Base-by-base conservation (phyloP, 1,284 basidiomycete genomes). In the Rhodotorula sp. region DNA sequence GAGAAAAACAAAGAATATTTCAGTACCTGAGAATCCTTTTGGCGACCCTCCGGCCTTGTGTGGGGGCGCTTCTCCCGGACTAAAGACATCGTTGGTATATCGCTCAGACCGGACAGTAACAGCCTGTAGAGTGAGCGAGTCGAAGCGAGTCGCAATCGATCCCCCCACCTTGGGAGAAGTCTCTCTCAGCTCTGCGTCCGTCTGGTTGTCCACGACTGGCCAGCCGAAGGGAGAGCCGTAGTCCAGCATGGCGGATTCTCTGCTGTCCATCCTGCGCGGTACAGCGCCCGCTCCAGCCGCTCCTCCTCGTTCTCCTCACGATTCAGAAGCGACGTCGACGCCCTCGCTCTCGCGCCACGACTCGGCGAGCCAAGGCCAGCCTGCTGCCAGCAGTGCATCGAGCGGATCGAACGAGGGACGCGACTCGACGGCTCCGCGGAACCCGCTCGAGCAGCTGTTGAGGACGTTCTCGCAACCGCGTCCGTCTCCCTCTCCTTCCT, bases 261-360 rank as follows among this genome's bases (percentile, higher is more conserved):
- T 65, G 56, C 64, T 65, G 29, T 51, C 56, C 15, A 65, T 65
- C 31, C 34, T 65, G 12, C 64, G 64, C 16, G 64, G 64, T 8
- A 58, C 56, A 2, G 31, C 47, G 26, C 39, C 51, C 3, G n/a
- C 43, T 26, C 62, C 62, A 20, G n/a, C n/a, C 10, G 48, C 31
- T 23, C 60, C 60, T n/a, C 43, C 54, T 7, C n/a, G n/a, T 34
- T 47, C 56, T 34, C 20, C 43, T 26, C n/a, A 54, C 18, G 3
- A 34, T 8, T 8, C 26, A 7, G 2, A 26, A 7, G 2, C 43
- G 18, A 29, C 43, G 10, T 18, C n/a, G 8, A 10, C 52, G 52
- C 23, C n/a, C n/a, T 43, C 7, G 16, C 26, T 58, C n/a, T n/a
- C 26, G 31, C 26, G 39, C 20, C 23, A 15, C 52, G 39, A 56